A percentile compares a stretch with the other conserved stretches of the same genome.
Conservation (phyloP, 768 basidiomycete genomes). For the Russula griseocarnosa region DNA sequence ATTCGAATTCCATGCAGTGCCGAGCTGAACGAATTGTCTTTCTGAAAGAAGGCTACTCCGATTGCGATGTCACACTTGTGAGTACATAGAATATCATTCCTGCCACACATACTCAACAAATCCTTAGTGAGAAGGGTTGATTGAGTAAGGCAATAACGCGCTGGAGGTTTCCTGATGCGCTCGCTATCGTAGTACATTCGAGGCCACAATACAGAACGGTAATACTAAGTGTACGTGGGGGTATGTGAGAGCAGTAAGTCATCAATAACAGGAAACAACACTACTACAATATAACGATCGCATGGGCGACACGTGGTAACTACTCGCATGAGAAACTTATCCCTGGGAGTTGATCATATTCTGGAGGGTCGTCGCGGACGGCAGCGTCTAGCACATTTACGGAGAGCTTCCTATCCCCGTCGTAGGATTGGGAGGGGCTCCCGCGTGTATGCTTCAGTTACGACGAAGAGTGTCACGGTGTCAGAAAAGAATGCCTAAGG, state of each 20-base stretch:
- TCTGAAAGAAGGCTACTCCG: too few species aligned
- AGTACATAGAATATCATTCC: too few species aligned
- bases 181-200: too few species aligned
- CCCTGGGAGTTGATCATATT: not conserved
- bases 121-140: too few species aligned
- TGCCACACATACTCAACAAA: too few species aligned
- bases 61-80: too few species aligned
- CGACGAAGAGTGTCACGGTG: not conserved
- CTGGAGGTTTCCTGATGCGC: too few species aligned
- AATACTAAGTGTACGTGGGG: not conserved
- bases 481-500: not conserved
- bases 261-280: not conserved
- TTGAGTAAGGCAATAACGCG: too few species aligned
- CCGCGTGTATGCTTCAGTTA: slow-evolving; percentile 4
- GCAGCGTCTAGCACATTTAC: not conserved
- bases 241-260: not conserved
- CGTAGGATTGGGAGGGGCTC: not conserved
- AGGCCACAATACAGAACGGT: not conserved
- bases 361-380: not conserved
- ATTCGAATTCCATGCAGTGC: too few species aligned
- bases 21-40: too few species aligned
- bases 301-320: not conserved
- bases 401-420: not conserved
- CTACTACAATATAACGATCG: not conserved
- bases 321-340: too few species aligned